phyloP scores from a whole-genome alignment of 176 grass and related monocot genomes.

The Musa beccarii region DNA sequence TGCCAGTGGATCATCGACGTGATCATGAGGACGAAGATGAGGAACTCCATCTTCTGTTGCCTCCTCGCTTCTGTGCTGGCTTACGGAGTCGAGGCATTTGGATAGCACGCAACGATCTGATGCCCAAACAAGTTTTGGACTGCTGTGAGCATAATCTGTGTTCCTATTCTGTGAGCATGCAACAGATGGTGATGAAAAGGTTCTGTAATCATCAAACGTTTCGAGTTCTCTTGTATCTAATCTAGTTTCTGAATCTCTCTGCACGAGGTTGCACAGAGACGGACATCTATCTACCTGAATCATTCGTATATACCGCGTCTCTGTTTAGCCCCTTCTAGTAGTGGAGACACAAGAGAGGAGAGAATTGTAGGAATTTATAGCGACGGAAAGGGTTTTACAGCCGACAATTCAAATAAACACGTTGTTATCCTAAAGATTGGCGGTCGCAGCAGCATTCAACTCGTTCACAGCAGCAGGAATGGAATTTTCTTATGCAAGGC shows the following conservation, averaged over 20 bases:
- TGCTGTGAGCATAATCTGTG: too few relatives aligned
- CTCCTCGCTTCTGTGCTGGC: background rate
- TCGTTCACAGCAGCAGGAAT: conserved; percentile 4
- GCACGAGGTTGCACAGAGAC: too few relatives aligned
- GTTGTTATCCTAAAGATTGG: conserved; percentile 1
- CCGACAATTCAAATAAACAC: background rate
- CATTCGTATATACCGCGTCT: background rate
- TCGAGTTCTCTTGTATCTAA: too few relatives aligned
- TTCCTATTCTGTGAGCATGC: too few relatives aligned
- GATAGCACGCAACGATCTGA: background rate
- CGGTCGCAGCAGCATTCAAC: background rate
- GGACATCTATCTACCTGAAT: background rate
- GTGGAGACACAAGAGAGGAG: background rate
- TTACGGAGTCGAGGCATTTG: background rate
- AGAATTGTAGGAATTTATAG: background rate
- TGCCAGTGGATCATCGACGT: conserved; percentile 24
- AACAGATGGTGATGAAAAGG: too few relatives aligned
- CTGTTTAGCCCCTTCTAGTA: background rate
- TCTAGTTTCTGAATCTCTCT: too few relatives aligned
- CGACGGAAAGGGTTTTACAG: background rate
- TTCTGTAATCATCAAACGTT: too few relatives aligned
- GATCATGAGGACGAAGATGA: conserved; percentile 14
- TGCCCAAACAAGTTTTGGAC: background rate
- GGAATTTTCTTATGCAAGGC: background rate
- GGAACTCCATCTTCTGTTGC: background rate